A percentile compares a stretch with the other conserved stretches of the same genome.
Evolutionary conservation across 2,329 filamentous ascomycete genomes (phyloP).

Genomic region (Colletotrichum sojae): DNA sequence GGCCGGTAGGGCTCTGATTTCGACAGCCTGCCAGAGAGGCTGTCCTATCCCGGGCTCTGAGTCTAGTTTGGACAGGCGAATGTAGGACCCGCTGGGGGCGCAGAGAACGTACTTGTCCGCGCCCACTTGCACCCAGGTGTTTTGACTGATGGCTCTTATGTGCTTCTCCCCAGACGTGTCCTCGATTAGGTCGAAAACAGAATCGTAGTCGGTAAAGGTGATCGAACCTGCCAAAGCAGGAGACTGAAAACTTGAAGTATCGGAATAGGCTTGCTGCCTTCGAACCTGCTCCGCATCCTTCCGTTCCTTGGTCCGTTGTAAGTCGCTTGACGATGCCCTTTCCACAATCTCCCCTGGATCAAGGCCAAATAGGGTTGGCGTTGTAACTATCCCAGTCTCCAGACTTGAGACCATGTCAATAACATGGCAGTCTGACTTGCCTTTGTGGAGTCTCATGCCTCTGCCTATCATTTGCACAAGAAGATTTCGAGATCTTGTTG

Average conservation of each 20-base stretch:
- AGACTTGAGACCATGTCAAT: constrained; percentile 96
- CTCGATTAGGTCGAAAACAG: constrained; percentile 89
- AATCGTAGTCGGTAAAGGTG: constrained; percentile 91
- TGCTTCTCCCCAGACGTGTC: constrained; percentile 85
- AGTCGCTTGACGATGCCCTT: constrained; percentile 72
- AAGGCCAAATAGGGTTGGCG: constrained; percentile 92
- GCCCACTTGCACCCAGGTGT: constrained; percentile 88
- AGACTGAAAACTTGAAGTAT: background rate
- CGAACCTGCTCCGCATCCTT: constrained; percentile 60
- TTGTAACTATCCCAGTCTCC: constrained; percentile 87
- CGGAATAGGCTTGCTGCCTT: constrained; percentile 42
- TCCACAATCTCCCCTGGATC: constrained; percentile 85
- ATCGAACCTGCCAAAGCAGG: constrained; percentile 60
- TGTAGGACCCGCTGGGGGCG: constrained; percentile 73
- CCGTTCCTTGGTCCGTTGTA: constrained; percentile 68
- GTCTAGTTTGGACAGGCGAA: constrained; percentile 65
- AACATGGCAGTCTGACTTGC: constrained; percentile 91
- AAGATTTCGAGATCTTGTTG: constrained; percentile 92
- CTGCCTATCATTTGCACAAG: constrained; percentile 98
- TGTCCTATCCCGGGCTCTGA: constrained; percentile 7
- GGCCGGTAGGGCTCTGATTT: constrained; percentile 63
- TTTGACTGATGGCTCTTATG: constrained; percentile 80
- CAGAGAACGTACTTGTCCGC: constrained; percentile 79
- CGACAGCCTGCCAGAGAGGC: constrained; percentile 59
- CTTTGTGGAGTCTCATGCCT: constrained; percentile 86